phyloP scores from a whole-genome alignment of 208 protist species.

The Trypanosoma grayi region DNA sequence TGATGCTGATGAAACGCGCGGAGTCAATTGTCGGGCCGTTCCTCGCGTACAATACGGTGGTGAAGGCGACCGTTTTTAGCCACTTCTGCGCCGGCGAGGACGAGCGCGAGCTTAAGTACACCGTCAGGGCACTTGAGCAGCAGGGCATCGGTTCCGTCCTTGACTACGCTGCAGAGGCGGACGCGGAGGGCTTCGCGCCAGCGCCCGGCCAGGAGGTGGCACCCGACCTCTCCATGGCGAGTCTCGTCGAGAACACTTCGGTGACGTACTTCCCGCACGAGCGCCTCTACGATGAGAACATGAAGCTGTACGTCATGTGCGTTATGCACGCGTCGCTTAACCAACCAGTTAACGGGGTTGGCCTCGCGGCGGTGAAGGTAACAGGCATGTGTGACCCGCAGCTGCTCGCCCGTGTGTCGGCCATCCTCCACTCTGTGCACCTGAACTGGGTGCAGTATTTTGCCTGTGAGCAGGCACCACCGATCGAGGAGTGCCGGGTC shows the following conservation, averaged over 20 bases:
- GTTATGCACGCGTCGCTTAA: slow-evolving; percentile 85
- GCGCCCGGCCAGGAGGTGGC: slow-evolving; percentile 45
- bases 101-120: slow-evolving; percentile 77
- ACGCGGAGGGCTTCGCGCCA: slow-evolving; percentile 72
- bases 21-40: slow-evolving; percentile 70
- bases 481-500: slow-evolving; percentile 86
- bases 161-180: slow-evolving; percentile 95
- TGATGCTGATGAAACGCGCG: slow-evolving; percentile 60
- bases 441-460: slow-evolving; percentile 81
- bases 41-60: slow-evolving; percentile 71
- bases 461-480: slow-evolving; percentile 55
- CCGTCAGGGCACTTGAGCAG: slow-evolving; percentile 62
- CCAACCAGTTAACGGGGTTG: slow-evolving; percentile 47
- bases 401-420: slow-evolving; percentile 86
- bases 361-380: slow-evolving; percentile 90
- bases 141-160: slow-evolving; percentile 90
- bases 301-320: slow-evolving; percentile 91
- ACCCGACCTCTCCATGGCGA: slow-evolving; percentile 70
- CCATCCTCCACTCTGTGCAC: slow-evolving; percentile 86
- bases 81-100: slow-evolving; percentile 96
- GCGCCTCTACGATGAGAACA: slow-evolving; percentile 85
- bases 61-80: slow-evolving; percentile 91
- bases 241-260: slow-evolving; percentile 49
- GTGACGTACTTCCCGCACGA: slow-evolving; percentile 72
- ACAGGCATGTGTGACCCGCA: slow-evolving; percentile 91